Base-by-base conservation (phyloP, 108 stramenopile genomes). In the Nitzschia palea region DNA sequence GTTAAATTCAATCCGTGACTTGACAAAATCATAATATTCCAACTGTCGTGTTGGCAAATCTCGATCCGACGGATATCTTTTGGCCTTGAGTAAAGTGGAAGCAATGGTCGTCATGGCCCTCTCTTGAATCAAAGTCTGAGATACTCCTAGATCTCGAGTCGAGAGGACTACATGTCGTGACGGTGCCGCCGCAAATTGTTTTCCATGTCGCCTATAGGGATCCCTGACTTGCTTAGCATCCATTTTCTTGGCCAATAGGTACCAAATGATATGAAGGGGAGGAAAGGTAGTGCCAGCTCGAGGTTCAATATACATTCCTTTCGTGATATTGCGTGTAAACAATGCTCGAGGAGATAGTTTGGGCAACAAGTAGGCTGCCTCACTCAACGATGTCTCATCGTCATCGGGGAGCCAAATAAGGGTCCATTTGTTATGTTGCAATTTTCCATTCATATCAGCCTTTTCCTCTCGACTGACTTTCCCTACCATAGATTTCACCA, bases 331-430 rank as follows among this genome's bases (percentile, higher is more conserved):
- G 14, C 65, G 60, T 44, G 74, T 22, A 42, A 91, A 84, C 26
- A 91, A 61, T 4, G 26, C 47, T 23, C 62, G 74, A 28, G 90
- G 90, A 12, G 79, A 44, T 15, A 91, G 62, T 70, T 84, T 84
- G 17, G 81, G 81, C 34, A 91, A 52, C 14, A 81, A 59, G 44
- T 71, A 66, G 51, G 85, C 90, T n/a, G 74, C 73, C 55, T 85
- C 83, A 27, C 73, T 52, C 60, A 87, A 56, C 25, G 70, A 58
- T 17, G 62, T 28, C 4, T 53, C 64, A 70, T 60, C 81, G 56
- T 53, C 59, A 43, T 55, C 75, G 55, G 45, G 50, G 31, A 45
- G 68, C 73, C 62, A 78, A 8, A 91, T 31, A 2, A 91, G 54
- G 8, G 44, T 80, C 90, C 90, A 91, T 20, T 76, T 50, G 33